Evolutionary conservation across 192 early-diverging fungal species (phyloP), one percentile per base, ranked within the genome.

Genomic region (Coemansia interrupta): DNA sequence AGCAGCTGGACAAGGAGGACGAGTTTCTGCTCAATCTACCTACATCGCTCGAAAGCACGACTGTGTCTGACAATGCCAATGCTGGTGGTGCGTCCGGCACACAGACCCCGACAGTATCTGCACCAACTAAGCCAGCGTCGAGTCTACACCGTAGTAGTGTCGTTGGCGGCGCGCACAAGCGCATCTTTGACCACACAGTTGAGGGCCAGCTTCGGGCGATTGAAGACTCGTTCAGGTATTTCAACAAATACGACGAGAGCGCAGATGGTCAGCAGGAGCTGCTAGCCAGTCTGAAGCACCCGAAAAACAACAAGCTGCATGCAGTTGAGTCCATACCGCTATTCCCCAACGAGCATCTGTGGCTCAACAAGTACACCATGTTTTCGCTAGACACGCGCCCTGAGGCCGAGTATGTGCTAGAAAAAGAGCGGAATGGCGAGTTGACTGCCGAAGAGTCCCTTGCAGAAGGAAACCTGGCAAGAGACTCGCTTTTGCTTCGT

Each of bases 201-300:
- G 56, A 63, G 44, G 71, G 71, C 23, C 76, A 79, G 58, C 63
- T 79, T 56, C 66, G 58, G 30, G 63, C 76, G 20, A 79, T 79
- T 30, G 76, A 73, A 4, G 64, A 70, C 42, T 66, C 76, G 26
- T 79, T 79, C 49, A 39, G 24, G 12, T 72, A 29, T 58, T 78
- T 64, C 56, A 49, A 58, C 36, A 64, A 68, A 41, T 64, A 65
- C 42, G 38, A 49, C 24, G 64, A 48, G 28, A 42, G 17, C 5
- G 49, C 58, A 0, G 60, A 66, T 40, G 67, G 67, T 45, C 56
- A 73, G 24, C 15, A 63, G 11, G 68, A 51, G 20, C 63, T 73
- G 17, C 41, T 80, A 54, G 56, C 46, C 29, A 49, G 36, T 36
- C 66, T 80, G 30, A 60, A 45, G 43, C 77, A 80, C 26, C 77